Evolutionary conservation across 2,329 filamentous ascomycete species (phyloP), one percentile per base, ranked within the genome.

Genomic region (Calonectria ilicicola): DNA sequence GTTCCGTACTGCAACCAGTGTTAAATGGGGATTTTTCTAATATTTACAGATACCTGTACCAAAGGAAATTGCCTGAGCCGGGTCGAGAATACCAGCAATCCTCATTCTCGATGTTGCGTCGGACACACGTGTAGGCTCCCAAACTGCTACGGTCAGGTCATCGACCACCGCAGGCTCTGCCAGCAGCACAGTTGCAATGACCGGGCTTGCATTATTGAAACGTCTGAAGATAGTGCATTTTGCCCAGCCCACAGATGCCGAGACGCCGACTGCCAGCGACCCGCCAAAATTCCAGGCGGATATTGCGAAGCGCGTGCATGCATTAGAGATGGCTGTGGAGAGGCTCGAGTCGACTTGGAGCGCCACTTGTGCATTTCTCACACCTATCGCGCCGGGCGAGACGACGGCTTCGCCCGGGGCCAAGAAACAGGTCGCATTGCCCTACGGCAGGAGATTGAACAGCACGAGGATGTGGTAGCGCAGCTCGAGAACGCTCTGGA

Each of bases 1-100:
- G 77, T 71, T 3, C 17, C 6, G 14, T 21, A 6, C 35, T 12
- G 17, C 3, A 2, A 5, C n/a, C 5, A 10, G 19, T 26, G 7
- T 15, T 21, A 10, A 3, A 2, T 8, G 6, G 21, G 12, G 17
- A n/a, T 10, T 29, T 2, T 1, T 3, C 76, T 79, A 26, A 79
- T 29, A 2, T 1, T 19, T 2, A 1, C 23, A 79, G 77, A 79
- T 53, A 69, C 68, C 1, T 79, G 75, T 10, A 70, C 23, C 0
- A 66, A 67, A 1, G 19, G 10, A 2, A 63, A 44, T 3, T 78
- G 75, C 26, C 19, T 35, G 0, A 21, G 64, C 5, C 60, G 44
- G 23, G 42, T 72, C 3, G 27, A 47, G 1, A 60, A 67, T 15
- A 35, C 69, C 1, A 14, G 23, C 5, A 64, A 53, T 0, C 65